Evolutionary conservation across 2,329 filamentous ascomycete genomes (phyloP), one percentile per base, ranked within the genome.

Genomic region (Beauveria bassiana): DNA sequence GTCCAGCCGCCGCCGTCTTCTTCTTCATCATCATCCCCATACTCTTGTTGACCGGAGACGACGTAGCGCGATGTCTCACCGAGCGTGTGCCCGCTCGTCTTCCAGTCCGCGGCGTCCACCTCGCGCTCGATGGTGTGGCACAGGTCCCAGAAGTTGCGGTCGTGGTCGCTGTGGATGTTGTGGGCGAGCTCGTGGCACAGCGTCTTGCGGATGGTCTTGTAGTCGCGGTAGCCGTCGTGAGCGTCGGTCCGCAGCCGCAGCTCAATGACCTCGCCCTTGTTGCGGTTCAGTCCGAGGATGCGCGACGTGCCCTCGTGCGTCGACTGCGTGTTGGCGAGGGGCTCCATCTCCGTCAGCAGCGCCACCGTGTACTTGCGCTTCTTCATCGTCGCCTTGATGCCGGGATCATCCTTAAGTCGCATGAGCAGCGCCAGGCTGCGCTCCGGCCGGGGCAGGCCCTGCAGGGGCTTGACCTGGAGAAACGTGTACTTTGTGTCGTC

Each of bases 101-200:
- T 87, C 87, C 90, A 96, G 77, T 97, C 92, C 18, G 84, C 89
- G 54, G 77, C 78, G 62, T 89, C 87, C 3, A 97, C 93, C 78
- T 97, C 93, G 56, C 82, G 81, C 78, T 98, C 93, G 69, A 97
- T 96, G 77, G 88, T 82, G 67, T 86, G 87, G 66, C 90, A 96
- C 68, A 99, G 73, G 59, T 91, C 84, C 93, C 95, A 98, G 70
- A 99, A 99, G 52, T 89, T 78, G 20, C 85, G 79, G 73, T 98
- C 92, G 73, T 99, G 95, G 0, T 89, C 85, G 0, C 89, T 81
- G 75, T 89, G 88, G 10, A 96, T 90, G 68, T 96, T 97, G 74
- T 99, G 95, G 66, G 93, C 88, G 20, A 99, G 80, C 77, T 99
- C 95, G 76, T 99, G 95, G 71, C 93, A 98, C 14, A 99, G 79